These are phyloP conservation scores for Trichophyton mentagrophytes DNA, from an alignment of 2,329 filamentous ascomycete species.

Conservation along the genomic window DNA sequence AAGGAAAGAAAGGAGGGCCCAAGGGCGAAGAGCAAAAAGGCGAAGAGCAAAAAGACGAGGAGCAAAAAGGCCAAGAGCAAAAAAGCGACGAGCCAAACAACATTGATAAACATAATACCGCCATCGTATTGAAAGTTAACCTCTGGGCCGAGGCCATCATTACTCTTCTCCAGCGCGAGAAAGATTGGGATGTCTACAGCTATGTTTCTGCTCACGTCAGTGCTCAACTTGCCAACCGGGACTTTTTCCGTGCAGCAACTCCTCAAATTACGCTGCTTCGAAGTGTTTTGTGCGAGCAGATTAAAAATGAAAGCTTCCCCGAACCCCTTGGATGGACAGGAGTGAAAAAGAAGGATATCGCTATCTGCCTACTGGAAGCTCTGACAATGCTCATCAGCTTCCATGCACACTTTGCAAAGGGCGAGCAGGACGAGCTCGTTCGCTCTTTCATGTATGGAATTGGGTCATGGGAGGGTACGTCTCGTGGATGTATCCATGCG, in stretches of 20 bases:
- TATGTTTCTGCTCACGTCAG: constrained; percentile 78
- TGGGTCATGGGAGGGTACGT: constrained; percentile 69
- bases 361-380: constrained; percentile 74
- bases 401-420: constrained; percentile 68
- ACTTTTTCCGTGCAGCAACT: constrained; percentile 63
- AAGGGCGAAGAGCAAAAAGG: too few relatives aligned
- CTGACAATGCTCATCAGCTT: constrained; percentile 85
- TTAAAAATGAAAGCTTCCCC: constrained; percentile 62
- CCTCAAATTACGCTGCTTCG: constrained; percentile 64
- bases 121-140: constrained; percentile 45
- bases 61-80: too few relatives aligned
- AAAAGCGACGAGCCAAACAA: too few relatives aligned
- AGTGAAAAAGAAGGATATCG: constrained; percentile 75
- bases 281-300: constrained; percentile 65
- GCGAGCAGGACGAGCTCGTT: constrained; percentile 80
- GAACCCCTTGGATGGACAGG: constrained; percentile 71
- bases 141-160: constrained; percentile 68
- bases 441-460: constrained; percentile 77
- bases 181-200: constrained; percentile 86
- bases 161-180: constrained; percentile 57
- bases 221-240: constrained; percentile 79
- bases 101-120: constrained; percentile 16
- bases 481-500: constrained; percentile 87
- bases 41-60: too few relatives aligned
- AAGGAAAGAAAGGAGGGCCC: constrained; percentile 19